phyloP scores from a whole-genome alignment of 495 filamentous ascomycete genomes.

The Diplogelasinospora grovesii region DNA sequence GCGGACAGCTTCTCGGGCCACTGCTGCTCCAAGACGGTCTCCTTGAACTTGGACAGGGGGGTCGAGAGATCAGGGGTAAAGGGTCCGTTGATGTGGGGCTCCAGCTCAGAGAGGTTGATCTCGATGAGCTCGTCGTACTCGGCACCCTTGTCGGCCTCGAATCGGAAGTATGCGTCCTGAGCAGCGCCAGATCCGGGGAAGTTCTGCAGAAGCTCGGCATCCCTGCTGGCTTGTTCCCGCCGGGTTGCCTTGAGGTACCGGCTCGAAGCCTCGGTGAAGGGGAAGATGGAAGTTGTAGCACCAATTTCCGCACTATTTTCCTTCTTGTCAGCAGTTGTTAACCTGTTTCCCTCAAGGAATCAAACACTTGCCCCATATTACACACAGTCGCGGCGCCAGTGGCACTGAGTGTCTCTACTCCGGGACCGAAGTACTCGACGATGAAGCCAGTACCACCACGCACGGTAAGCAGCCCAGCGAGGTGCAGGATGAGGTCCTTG shows the following conservation, averaged over 20 bases:
- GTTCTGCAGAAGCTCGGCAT: conserved; percentile 48
- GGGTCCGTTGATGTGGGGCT: conserved; percentile 96
- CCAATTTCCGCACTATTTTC: conserved; percentile 71
- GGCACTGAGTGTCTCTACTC: conserved; percentile 79
- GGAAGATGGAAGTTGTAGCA: conserved; percentile 91
- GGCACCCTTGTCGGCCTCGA: conserved; percentile 70
- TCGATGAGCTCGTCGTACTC: conserved; percentile 85
- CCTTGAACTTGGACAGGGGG: conserved; percentile 79
- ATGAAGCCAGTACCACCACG: conserved; percentile 91
- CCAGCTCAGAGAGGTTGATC: conserved; percentile 84
- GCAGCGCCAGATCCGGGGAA: conserved; percentile 28
- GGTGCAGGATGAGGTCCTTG: conserved; percentile 87
- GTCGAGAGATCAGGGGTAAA: conserved; percentile 94
- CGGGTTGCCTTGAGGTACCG: conserved; percentile 79
- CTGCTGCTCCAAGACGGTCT: conserved; percentile 70
- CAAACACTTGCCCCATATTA: conserved; percentile 58
- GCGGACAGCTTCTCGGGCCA: conserved; percentile 91
- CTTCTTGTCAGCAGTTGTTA: no score
- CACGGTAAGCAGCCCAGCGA: conserved; percentile 87
- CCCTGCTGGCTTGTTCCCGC: conserved; percentile 61
- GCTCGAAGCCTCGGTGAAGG: conserved; percentile 40
- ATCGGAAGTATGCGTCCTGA: conserved; percentile 34
- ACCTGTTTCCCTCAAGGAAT: neutral
- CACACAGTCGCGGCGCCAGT: conserved; percentile 90
- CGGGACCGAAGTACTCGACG: conserved; percentile 84